These are phyloP conservation scores for Colletotrichum somersetense DNA, from an alignment of 2,329 filamentous ascomycete genomes.

Conservation along the genomic window DNA sequence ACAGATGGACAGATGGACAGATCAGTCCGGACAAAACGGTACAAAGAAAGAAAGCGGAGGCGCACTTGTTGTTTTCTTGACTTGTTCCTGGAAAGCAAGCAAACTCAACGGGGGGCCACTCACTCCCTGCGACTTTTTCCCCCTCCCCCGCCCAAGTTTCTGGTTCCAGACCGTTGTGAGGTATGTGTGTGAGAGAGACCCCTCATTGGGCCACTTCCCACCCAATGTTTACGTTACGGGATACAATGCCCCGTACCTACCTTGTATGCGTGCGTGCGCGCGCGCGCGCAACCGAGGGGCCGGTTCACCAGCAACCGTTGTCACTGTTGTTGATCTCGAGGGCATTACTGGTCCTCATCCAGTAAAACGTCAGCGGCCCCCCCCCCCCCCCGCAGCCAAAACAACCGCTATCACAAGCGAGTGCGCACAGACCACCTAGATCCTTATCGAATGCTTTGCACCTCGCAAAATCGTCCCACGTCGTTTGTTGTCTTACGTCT, in stretches of 20 bases:
- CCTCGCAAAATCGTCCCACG: not conserved
- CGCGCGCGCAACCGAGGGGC: slow-evolving; percentile 21
- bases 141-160: not conserved
- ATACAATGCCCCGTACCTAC: too few species aligned
- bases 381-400: slow-evolving; percentile 3
- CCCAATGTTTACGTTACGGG: slow-evolving; percentile 32
- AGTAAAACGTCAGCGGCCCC: slow-evolving; percentile 31
- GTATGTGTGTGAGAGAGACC: not conserved
- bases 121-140: not conserved
- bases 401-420: slow-evolving; percentile 27
- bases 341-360: too few species aligned
- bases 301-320: slow-evolving; percentile 39
- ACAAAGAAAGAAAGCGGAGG: slow-evolving; percentile 14
- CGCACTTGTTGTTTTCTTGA: not conserved
- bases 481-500: too few species aligned
- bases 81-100: too few species aligned
- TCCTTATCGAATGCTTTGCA: not conserved
- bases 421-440: not conserved
- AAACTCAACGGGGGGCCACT: too few species aligned
- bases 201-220: not conserved
- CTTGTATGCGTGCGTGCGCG: not conserved
- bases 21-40: slow-evolving; percentile 1
- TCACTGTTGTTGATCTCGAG: slow-evolving; percentile 32
- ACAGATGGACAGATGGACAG: not conserved
- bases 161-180: not conserved